These are phyloP conservation scores for Aspergillus proliferans DNA, from an alignment of 2,329 filamentous ascomycete species.

Conservation along the genomic window DNA sequence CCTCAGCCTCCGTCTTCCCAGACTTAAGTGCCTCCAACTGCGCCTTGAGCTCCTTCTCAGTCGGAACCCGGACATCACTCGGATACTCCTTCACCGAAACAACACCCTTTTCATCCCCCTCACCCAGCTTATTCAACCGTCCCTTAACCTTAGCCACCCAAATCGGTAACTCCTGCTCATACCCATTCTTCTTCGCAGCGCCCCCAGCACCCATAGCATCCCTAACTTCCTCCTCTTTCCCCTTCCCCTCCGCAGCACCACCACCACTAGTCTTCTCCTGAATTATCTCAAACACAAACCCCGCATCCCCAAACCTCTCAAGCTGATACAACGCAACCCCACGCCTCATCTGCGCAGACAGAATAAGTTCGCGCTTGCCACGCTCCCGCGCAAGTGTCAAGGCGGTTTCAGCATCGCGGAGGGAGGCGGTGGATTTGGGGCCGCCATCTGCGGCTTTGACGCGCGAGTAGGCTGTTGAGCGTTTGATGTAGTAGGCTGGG, in stretches of 20 bases:
- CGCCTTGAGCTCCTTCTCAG: constrained; percentile 32
- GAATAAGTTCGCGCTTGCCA: constrained; percentile 67
- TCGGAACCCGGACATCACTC: constrained; percentile 38
- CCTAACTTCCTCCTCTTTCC: constrained; percentile 21
- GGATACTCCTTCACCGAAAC: constrained; percentile 51
- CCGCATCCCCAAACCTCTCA: constrained; percentile 67
- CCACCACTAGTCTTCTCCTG: constrained; percentile 45
- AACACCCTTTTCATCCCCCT: constrained; percentile 43
- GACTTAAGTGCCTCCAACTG: constrained; percentile 27
- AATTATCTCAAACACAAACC: constrained; percentile 59
- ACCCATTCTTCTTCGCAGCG: constrained; percentile 15
- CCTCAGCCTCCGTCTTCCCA: constrained; percentile 11
- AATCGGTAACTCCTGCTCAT: constrained; percentile 42
- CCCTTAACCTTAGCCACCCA: constrained; percentile 53
- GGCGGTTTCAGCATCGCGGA: constrained; percentile 64
- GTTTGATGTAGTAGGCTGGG: constrained; percentile 72
- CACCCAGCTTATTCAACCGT: constrained; percentile 46
- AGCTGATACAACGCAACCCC: constrained; percentile 67
- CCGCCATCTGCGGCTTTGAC: constrained; percentile 46
- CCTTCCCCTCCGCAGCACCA: constrained; percentile 14
- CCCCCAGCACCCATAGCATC: constrained; percentile 22
- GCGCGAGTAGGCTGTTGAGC: constrained; percentile 71
- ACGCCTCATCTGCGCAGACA: constrained; percentile 74
- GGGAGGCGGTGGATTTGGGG: constrained; percentile 44
- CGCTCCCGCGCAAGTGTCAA: constrained; percentile 59